Percentiles rank a stretch among this genome's conserved stretches.
Evolutionary conservation across 2,329 filamentous ascomycete species (phyloP).

Genomic region (Sporothrix sp.): DNA sequence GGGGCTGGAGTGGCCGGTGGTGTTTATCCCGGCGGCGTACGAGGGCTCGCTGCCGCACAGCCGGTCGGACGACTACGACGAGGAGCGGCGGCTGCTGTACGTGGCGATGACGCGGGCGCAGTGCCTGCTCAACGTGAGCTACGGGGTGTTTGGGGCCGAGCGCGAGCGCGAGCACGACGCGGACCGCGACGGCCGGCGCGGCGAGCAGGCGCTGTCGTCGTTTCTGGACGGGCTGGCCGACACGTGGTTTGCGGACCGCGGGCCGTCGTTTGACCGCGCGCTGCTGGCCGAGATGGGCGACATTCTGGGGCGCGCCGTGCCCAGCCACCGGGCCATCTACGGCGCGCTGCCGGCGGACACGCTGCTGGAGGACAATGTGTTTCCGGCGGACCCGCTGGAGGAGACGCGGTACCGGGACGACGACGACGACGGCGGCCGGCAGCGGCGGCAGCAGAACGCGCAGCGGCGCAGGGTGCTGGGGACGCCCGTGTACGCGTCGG

Average conservation of each 20-base stretch:
- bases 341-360: slow-evolving; percentile 40
- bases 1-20: slow-evolving; percentile 89
- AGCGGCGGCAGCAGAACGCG: slow-evolving; percentile 15
- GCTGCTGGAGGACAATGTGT: slow-evolving; percentile 55
- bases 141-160: slow-evolving; percentile 59
- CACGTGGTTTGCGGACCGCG: slow-evolving; percentile 45
- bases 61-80: slow-evolving; percentile 72
- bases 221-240: slow-evolving; percentile 55
- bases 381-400: slow-evolving; percentile 51
- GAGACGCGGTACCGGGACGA: slow-evolving; percentile 7
- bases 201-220: slow-evolving; percentile 45
- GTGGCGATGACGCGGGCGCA: slow-evolving; percentile 96
- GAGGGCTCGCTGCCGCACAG: slow-evolving; percentile 85
- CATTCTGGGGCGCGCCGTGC: slow-evolving; percentile 57
- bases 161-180: slow-evolving; percentile 26
- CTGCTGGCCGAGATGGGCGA: slow-evolving; percentile 57
- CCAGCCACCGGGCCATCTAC: slow-evolving; percentile 45
- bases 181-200: not conserved
- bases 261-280: slow-evolving; percentile 57
- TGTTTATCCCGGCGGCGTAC: slow-evolving; percentile 86
- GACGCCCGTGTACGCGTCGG: not conserved
- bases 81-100: slow-evolving; percentile 82
- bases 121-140: slow-evolving; percentile 75
- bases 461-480: slow-evolving; percentile 21
- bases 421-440: slow-evolving; percentile 2